Conservation (phyloP, 225 moss, liverwort and hornwort genomes). For the Climacium dendroides region DNA sequence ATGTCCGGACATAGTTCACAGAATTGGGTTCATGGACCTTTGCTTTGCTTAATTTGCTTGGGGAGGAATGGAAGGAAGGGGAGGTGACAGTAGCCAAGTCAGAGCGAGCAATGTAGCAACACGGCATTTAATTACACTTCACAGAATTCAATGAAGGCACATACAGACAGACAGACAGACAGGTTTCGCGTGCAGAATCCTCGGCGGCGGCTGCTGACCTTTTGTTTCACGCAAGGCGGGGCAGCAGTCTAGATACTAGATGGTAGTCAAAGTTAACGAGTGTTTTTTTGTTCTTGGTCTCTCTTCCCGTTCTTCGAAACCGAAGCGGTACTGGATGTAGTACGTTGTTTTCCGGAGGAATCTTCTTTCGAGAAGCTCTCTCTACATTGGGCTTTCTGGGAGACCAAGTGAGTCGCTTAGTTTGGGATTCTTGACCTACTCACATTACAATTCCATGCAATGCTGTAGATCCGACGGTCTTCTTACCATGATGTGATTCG, state of each 20-base stretch:
- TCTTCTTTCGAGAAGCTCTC: background rate
- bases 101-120: background rate
- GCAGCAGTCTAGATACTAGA: background rate
- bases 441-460: background rate
- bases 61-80: background rate
- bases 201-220: background rate
- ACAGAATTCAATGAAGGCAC: background rate
- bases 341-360: background rate
- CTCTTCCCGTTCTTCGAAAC: background rate
- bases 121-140: background rate
- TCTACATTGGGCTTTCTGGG: background rate
- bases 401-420: background rate
- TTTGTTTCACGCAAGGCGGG: background rate
- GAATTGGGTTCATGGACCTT: background rate
- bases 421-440: background rate
- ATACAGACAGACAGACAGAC: background rate
- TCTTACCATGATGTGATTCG: constrained; percentile 98
- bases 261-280: background rate
- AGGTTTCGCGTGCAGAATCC: background rate
- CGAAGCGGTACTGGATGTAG: background rate
- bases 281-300: background rate
- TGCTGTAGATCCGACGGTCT: constrained; percentile 86
- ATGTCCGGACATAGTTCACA: background rate
- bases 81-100: background rate
- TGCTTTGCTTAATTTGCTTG: background rate